Base-by-base conservation (phyloP, 805 yeast genomes). In the Trichomonascus vanleenenianus region DNA sequence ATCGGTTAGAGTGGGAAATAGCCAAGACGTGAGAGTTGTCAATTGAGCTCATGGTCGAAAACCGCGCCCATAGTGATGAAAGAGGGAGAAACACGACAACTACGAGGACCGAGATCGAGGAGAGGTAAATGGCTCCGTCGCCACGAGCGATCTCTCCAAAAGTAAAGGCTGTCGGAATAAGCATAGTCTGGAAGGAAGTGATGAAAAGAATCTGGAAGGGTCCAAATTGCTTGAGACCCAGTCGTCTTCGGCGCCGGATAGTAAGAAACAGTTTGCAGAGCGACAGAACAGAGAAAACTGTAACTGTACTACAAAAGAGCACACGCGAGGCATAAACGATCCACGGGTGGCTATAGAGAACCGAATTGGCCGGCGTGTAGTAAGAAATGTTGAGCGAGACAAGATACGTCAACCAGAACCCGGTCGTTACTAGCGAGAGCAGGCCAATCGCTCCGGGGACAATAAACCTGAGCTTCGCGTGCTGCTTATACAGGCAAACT, bases 201-300 rank as follows among this genome's bases (percentile, higher is more conserved):
- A 89, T 82, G 48, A 86, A 65, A 39, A 93, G 64, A 31, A 88
- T 78, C 60, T 87, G 96, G 60, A 85, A 77, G 20, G 85, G 79
- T 50, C 83, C 89, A 57, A 89, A 86, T 59, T 86, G 95, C 57
- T 73, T 78, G 48, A 87, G 67, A 0, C 98, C 98, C 42, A 89
- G 61, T 50, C 67, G 75, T 44, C 87, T 72, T 62, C 98, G 75
- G 3, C 86, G 74, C 47, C 79, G 72, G 20, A 86, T 74, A 0
- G 96, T 95, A 39, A 75, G 45, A 20, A 71, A 59, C 42, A 93
- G 70, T 61, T 91, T 93, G n/a, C 67, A 55, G 4, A 79, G 61
- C 32, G 91, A 68, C 30, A 85, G 64, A 1, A 76, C 50, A 30
- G 86, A 76, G 68, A 79, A 78, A 30, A 82, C 59, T 50, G 77